Conservation (phyloP, 768 basidiomycete genomes). For the Kockovaella imperatae region DNA sequence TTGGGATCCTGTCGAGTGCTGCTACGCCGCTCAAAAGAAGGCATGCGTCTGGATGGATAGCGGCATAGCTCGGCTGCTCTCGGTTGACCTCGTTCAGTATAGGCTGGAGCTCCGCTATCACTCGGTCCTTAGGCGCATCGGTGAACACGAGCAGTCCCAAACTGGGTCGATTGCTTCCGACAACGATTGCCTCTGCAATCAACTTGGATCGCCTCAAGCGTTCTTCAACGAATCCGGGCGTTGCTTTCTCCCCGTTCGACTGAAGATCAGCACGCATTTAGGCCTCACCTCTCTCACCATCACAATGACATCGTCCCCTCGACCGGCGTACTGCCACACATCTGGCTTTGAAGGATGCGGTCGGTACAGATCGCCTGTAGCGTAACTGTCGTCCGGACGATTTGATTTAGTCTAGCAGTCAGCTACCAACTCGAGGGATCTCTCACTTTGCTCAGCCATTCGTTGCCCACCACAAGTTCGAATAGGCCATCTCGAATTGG, state of each 20-base stretch:
- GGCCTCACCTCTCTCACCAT: slow-evolving; percentile 16
- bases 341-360: slow-evolving; percentile 47
- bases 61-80: slow-evolving; percentile 37
- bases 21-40: slow-evolving; percentile 11
- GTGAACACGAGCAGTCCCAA: slow-evolving; percentile 52
- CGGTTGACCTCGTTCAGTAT: slow-evolving; percentile 22
- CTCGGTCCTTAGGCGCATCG: neutral
- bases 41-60: slow-evolving; percentile 37
- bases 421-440: neutral
- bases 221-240: slow-evolving; percentile 53
- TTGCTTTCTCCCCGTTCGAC: slow-evolving; percentile 52
- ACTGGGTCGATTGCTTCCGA: slow-evolving; percentile 50
- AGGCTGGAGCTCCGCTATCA: neutral
- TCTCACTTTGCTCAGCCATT: slow-evolving; percentile 50
- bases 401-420: slow-evolving; percentile 46
- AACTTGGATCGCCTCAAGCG: slow-evolving; percentile 48
- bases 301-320: slow-evolving; percentile 54
- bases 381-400: slow-evolving; percentile 52
- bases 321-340: slow-evolving; percentile 50
- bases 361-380: slow-evolving; percentile 54
- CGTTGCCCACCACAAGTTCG: slow-evolving; percentile 51
- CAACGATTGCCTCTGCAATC: slow-evolving; percentile 52
- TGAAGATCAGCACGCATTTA: neutral
- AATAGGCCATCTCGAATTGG: slow-evolving; percentile 44
- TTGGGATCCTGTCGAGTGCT: slow-evolving; percentile 22